These are phyloP conservation scores for Phenoliferia sp. DNA, from an alignment of 1,284 basidiomycete species.

Conservation along the genomic window DNA sequence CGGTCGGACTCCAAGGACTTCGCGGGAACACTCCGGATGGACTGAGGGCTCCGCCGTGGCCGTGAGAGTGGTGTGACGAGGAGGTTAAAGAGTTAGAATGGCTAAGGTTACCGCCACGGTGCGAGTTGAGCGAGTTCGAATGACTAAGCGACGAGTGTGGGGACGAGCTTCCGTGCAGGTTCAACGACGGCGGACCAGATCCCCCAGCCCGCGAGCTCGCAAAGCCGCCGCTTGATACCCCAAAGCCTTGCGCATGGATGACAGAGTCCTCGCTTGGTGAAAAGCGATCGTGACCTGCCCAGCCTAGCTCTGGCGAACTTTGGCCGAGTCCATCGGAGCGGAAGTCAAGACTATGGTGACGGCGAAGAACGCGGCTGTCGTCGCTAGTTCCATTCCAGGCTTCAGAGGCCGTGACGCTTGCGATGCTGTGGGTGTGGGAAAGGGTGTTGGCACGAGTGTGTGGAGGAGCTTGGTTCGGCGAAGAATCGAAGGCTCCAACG, in stretches of 20 bases:
- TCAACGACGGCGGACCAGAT: constrained; percentile 23
- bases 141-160: constrained; percentile 18
- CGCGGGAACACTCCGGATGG: constrained; percentile 19
- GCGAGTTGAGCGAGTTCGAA: constrained; percentile 24
- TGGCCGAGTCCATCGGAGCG: not conserved
- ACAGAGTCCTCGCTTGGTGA: not conserved
- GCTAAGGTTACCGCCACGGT: not conserved
- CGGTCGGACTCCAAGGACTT: constrained; percentile 32
- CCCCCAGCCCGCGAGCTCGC: constrained; percentile 15
- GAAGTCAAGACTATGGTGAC: constrained; percentile 24
- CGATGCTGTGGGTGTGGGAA: constrained; percentile 4
- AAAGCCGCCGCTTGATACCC: too few species aligned
- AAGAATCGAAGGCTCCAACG: constrained; percentile 13
- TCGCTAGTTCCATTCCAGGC: constrained; percentile 2
- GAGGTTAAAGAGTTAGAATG: constrained; percentile 16
- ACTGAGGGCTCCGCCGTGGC: constrained; percentile 9
- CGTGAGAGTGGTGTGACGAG: not conserved
- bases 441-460: not conserved
- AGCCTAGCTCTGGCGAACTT: not conserved
- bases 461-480: not conserved
- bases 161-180: constrained; percentile 13
- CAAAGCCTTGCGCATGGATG: too few species aligned
- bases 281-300: not conserved
- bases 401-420: constrained; percentile 12
- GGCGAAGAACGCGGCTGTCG: constrained; percentile 4